A percentile compares a stretch with the other conserved stretches of the same genome.
phyloP scores from a whole-genome alignment of 768 basidiomycete species.

The Galerina marginata region DNA sequence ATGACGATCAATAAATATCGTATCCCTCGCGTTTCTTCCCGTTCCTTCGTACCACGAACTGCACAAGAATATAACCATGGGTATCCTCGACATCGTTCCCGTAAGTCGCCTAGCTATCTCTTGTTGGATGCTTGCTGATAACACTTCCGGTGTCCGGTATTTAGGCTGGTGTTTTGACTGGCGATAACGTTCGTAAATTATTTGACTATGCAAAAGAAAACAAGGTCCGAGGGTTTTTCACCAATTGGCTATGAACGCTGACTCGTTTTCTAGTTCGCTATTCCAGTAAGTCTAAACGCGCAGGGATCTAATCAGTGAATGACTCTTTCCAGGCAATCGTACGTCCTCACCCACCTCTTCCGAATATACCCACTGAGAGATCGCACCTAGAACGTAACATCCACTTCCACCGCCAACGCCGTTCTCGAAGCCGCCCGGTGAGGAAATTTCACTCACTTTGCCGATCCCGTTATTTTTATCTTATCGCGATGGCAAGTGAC shows the following conservation, averaged over 20 bases:
- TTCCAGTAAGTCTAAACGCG: conserved; percentile 64
- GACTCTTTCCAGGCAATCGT: conserved; percentile 69
- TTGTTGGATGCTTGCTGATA: conserved; percentile 2
- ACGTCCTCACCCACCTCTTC: conserved; percentile 50
- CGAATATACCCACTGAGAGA: conserved; percentile 1
- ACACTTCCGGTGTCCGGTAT: neutral
- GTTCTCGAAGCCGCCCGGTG: conserved; percentile 95
- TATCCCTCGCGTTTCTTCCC: conserved; percentile 9
- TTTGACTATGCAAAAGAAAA: conserved; percentile 93
- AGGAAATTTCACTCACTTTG: conserved; percentile 4
- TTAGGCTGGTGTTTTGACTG: conserved; percentile 93
- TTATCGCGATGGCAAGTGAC: conserved; percentile 58
- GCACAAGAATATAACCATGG: conserved; percentile 51
- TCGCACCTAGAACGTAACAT: conserved; percentile 84
- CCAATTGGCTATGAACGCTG: conserved; percentile 3
- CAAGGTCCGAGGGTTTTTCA: conserved; percentile 55
- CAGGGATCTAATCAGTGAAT: conserved; percentile 3
- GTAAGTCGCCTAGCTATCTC: conserved; percentile 47
- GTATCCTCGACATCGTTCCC: conserved; percentile 83
- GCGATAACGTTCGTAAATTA: conserved; percentile 92
- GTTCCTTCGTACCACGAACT: conserved; percentile 9
- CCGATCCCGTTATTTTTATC: conserved; percentile 16
- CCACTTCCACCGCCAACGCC: conserved; percentile 93
- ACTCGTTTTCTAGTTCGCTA: conserved; percentile 66
- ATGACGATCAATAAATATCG: neutral